phyloP scores from a whole-genome alignment of 352 stramenopile species.

The Phytophthora agathidicida region DNA sequence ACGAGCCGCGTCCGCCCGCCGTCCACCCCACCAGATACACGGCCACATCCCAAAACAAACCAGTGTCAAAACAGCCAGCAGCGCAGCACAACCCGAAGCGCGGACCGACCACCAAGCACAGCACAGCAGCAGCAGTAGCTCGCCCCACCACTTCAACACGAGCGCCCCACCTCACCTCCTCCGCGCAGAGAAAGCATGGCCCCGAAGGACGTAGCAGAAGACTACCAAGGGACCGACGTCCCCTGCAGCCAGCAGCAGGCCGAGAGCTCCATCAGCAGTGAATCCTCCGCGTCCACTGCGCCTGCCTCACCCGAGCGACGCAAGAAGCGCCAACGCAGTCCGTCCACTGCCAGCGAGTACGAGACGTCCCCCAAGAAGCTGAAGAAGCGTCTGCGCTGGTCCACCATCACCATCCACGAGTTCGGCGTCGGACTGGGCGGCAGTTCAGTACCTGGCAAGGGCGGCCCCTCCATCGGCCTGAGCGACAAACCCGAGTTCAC shows the following conservation, averaged over 20 bases:
- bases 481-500: constrained; percentile 58
- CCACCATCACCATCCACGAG: constrained; percentile 65
- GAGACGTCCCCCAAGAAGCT: constrained; percentile 13
- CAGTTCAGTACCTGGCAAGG: constrained; percentile 54
- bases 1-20: constrained; percentile 15
- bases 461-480: constrained; percentile 60
- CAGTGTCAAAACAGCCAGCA: constrained; percentile 35
- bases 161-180: not conserved
- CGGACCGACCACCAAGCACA: constrained; percentile 15
- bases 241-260: constrained; percentile 6
- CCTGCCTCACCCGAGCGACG: constrained; percentile 9
- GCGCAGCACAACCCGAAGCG: constrained; percentile 16
- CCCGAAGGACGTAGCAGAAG: constrained; percentile 45
- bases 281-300: constrained; percentile 1
- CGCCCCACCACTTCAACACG: constrained; percentile 4
- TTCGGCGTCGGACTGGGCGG: constrained; percentile 58
- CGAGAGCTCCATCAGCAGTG: constrained; percentile 8
- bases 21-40: constrained; percentile 32
- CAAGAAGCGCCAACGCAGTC: constrained; percentile 23
- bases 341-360: constrained; percentile 8
- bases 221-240: constrained; percentile 7
- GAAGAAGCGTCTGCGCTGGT: constrained; percentile 61
- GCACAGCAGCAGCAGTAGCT: constrained; percentile 1
- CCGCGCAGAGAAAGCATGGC: constrained; percentile 35
- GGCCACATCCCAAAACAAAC: constrained; percentile 36